Base-by-base conservation (phyloP, 2,329 filamentous ascomycete genomes). In the Trichoderma hamatum region DNA sequence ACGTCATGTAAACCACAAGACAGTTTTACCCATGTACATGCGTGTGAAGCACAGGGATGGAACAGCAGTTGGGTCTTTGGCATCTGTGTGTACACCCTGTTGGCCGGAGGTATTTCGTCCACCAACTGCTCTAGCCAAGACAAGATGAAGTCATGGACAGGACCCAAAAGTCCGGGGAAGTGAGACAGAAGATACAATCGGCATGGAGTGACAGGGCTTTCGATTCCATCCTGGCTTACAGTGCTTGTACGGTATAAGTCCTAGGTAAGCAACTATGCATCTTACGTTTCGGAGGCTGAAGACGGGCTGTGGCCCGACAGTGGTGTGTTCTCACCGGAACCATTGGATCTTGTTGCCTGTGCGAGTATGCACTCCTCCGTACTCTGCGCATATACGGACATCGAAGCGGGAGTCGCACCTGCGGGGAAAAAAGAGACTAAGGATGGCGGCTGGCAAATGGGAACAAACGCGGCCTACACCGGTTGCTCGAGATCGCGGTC, bases 111-210 rank as follows among this genome's bases (percentile, higher is more conserved):
- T 43, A 43, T 64, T 28, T 32, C 14, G 21, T 28, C 26, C 26
- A 55, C 26, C 5, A 28, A 24, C 19, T 16, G 32, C 60, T 46
- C 30, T 49, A 19, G 19, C 26, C 28, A 26, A 26, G 26, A 52
- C 63, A 66, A 9, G 39, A 54, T 69, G 67, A 69, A 54, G 67
- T 69, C 67, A 65, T 69, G 67, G 61, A 46, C 14, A 59, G 36
- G 43, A 32, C 16, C 52, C 30, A 26, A 69, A 65, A 59, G 54
- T 64, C 59, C 59, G 67, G 60, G 67, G 60, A 65, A 64, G 34
- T 49, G 34, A 59, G 54, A 64, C 59, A 52, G 7, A 59, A 28
- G 52, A 64, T 39, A 52, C 24, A 64, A 36, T 28, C 39, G 54
- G 39, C 36, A 43, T 49, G 26, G 7, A 34, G 43, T 39, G 26